Conservation (phyloP, 169 alveolate species). For the Plasmodium fragile region DNA sequence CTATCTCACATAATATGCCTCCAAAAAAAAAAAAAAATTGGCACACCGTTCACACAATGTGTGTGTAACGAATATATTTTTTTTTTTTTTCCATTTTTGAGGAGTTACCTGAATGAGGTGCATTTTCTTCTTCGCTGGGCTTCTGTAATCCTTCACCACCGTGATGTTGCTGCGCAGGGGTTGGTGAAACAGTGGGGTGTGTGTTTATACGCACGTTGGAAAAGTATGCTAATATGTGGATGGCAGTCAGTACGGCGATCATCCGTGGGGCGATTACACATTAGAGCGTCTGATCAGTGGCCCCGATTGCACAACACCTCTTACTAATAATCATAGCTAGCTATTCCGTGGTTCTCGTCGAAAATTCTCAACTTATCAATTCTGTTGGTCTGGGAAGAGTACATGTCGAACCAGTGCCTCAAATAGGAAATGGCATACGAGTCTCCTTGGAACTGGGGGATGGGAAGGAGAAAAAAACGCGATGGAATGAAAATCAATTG, state of each 20-base stretch:
- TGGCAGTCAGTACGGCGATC: background rate
- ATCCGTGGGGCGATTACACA: background rate
- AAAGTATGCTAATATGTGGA: background rate
- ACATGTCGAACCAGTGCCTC: conserved; percentile 71
- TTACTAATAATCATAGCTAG: conserved; percentile 66
- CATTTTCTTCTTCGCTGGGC: conserved; percentile 73
- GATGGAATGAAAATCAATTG: background rate
- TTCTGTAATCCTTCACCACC: conserved; percentile 52
- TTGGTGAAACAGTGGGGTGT: background rate
- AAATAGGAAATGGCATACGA: conserved; percentile 66
- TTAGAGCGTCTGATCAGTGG: background rate
- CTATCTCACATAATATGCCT: background rate
- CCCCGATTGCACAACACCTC: background rate
- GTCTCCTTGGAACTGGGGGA: conserved; percentile 57
- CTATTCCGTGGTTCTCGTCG: conserved; percentile 66
- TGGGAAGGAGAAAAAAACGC: background rate
- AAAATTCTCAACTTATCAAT: conserved; percentile 32
- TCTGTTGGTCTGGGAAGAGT: conserved; percentile 27
- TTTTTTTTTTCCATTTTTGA: background rate
- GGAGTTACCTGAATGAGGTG: conserved; percentile 54
- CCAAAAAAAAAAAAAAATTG: background rate
- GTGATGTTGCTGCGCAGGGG: conserved; percentile 42
- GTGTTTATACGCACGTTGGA: background rate
- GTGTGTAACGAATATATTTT: background rate
- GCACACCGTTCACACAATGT: background rate